Evolutionary conservation across 208 protist species (phyloP).

Genomic region (Crithidia fasciculata): DNA sequence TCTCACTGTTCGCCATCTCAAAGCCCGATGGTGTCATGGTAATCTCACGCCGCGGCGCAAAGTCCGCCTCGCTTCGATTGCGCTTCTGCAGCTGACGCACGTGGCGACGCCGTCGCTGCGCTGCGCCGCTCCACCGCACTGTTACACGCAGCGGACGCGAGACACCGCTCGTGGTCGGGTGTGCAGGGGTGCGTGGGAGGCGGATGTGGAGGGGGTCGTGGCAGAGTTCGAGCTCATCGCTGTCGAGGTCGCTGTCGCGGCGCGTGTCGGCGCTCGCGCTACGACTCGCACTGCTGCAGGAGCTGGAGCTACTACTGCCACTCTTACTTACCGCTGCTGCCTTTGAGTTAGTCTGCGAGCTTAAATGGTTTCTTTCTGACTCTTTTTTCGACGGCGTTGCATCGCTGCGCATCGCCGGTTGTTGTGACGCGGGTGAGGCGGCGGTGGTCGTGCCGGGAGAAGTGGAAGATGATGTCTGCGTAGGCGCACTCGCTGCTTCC

Average conservation of each 20-base stretch:
- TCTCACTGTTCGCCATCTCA: background rate
- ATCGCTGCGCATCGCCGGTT: background rate
- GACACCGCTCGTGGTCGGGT: conserved; percentile 4
- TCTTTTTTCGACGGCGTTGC: background rate
- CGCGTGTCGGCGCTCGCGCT: background rate
- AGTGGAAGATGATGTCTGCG: background rate
- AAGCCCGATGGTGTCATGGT: conserved; percentile 4
- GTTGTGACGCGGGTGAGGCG: conserved; percentile 6
- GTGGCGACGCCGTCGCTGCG: conserved; percentile 22
- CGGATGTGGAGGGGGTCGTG: conserved; percentile 18
- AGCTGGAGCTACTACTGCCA: background rate
- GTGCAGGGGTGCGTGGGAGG: conserved; percentile 1
- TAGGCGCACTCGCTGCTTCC: background rate
- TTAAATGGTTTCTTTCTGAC: too few species aligned
- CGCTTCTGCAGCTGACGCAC: conserved; percentile 1
- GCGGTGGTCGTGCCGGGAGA: too few species aligned
- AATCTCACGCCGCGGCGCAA: background rate
- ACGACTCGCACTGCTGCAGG: background rate
- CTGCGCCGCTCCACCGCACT: conserved; percentile 29
- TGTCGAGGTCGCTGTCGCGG: conserved; percentile 9
- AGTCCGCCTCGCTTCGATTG: background rate
- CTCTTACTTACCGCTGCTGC: background rate
- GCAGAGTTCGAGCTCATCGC: background rate
- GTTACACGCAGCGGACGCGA: conserved; percentile 18
- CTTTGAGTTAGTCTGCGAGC: background rate